A percentile compares a stretch with the other conserved stretches of the same genome.
phyloP scores from a whole-genome alignment of 1,284 basidiomycete genomes.

The Blastosporella zonata region DNA sequence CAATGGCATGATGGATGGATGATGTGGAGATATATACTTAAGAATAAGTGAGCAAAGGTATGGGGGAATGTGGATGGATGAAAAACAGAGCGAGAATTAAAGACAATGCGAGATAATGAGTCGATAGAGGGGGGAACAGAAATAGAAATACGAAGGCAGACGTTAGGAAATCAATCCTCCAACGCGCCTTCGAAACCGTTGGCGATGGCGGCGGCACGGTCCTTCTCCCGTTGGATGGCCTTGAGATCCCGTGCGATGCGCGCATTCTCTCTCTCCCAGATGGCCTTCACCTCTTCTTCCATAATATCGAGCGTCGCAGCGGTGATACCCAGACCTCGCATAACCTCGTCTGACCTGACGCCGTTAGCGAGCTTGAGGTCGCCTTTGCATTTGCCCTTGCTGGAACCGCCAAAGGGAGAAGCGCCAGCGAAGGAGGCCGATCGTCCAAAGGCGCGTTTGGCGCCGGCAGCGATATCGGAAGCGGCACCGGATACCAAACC shows the following conservation, averaged over 20 bases:
- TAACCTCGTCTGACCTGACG: conserved; percentile 60
- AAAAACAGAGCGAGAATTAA: conserved; percentile 12
- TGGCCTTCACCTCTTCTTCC: conserved; percentile 64
- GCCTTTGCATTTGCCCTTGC: conserved; percentile 29
- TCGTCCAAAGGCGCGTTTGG: conserved; percentile 49
- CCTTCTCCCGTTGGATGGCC: conserved; percentile 30
- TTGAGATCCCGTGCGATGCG: conserved; percentile 56
- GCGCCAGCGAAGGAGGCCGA: conserved; percentile 54
- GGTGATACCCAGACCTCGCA: conserved; percentile 59
- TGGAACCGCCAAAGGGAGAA: conserved; percentile 37
- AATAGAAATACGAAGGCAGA: conserved; percentile 11
- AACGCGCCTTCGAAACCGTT: conserved; percentile 50
- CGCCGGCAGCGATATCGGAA: conserved; percentile 27
- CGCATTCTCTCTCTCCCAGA: conserved; percentile 65
- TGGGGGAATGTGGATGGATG: conserved; percentile 1
- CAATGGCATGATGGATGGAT: conserved; percentile 5
- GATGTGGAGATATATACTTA: conserved; percentile 11
- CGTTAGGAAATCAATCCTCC: conserved; percentile 37
- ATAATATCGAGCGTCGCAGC: conserved; percentile 40
- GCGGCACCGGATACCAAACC: conserved; percentile 55
- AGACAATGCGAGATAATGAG: conserved; percentile 18
- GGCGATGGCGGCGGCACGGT: conserved; percentile 26
- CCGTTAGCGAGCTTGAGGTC: conserved; percentile 55
- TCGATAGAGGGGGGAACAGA: conserved; percentile 8
- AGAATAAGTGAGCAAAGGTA: conserved; percentile 18